Base-by-base conservation (phyloP, 2,329 filamentous ascomycete species). In the Penicillium brasilianum region DNA sequence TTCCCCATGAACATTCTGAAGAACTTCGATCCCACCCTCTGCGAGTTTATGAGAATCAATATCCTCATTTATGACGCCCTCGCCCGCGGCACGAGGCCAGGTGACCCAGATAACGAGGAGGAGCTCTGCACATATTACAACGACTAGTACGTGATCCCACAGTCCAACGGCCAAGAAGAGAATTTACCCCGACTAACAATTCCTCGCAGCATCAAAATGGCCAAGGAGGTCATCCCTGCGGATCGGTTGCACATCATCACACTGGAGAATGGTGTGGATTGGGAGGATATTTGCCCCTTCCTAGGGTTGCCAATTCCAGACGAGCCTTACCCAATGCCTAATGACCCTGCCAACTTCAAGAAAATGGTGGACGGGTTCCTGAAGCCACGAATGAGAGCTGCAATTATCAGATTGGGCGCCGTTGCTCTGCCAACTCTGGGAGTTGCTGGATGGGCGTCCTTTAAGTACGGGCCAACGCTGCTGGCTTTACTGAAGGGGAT, bases 201-300 rank as follows among this genome's bases (percentile, higher is more conserved):
- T 0, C 2, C 10, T 41, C 14, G 2, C 32, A 71, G 69, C 28
- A 71, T 71, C 34, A 59, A 61, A 25, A 41, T 10, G 16, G 66
- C 57, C 1, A 71, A 71, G 30, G 56, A 57, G 10, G 63, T 51
- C 2, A 61, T 71, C 6, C 67, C 68, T 0, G 61, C 65, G 11
- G 67, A 71, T 10, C 65, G 67, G 5, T 49, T 68, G 0, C 63
- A 63, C 16, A 53, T 66, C 0, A 61, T 71, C 49, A 51, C 59
- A 22, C 61, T 71, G 4, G 67, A 71, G 20, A 64, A 71, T 10
- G 69, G 63, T 14, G 54, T 70, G 9, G 69, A 62, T 13, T 71
- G 68, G 69, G 64, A 69, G 8, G 49, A 62, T 1, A 69, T 71
- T 20, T 71, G 69, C n/a, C 67, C 68, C 3, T 71, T 69, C 52